Conservation (phyloP, 441 rosid species). For the Flueggea neowawraea region DNA sequence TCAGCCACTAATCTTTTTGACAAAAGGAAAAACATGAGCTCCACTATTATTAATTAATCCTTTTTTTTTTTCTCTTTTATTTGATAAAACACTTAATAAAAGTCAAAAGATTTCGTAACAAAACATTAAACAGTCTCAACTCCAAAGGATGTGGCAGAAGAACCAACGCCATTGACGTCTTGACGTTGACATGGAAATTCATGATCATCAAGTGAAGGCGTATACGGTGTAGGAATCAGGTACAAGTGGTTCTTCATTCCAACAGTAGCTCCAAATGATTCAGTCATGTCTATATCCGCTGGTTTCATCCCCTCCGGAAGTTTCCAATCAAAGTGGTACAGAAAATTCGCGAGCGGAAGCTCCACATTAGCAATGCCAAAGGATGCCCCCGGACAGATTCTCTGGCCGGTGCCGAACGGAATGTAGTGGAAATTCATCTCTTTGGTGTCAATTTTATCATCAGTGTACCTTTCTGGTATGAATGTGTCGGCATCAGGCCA, state of each 20-base stretch:
- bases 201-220: too few species aligned
- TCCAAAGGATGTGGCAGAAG: too few species aligned
- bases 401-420: constrained; percentile 25
- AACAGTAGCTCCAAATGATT: neutral
- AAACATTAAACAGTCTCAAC: too few species aligned
- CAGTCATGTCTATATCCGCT: constrained; percentile 2
- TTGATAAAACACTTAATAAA: too few species aligned
- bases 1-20: too few species aligned
- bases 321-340: constrained; percentile 7
- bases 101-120: too few species aligned
- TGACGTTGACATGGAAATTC: too few species aligned
- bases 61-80: too few species aligned
- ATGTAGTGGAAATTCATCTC: constrained; percentile 15
- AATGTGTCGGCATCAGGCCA: constrained; percentile 32
- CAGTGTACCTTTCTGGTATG: constrained; percentile 29
- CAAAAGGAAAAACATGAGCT: too few species aligned
- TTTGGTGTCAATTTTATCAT: constrained; percentile 10
- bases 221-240: too few species aligned
- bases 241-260: neutral
- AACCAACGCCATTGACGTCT: too few species aligned
- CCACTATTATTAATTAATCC: too few species aligned
- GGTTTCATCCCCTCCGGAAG: neutral
- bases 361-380: constrained; percentile 3
- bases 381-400: constrained; percentile 1
- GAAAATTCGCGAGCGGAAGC: constrained; percentile 1